These are phyloP conservation scores for Crinitomyces ghanaensis DNA, from an alignment of 805 yeast genomes.

Conservation along the genomic window DNA sequence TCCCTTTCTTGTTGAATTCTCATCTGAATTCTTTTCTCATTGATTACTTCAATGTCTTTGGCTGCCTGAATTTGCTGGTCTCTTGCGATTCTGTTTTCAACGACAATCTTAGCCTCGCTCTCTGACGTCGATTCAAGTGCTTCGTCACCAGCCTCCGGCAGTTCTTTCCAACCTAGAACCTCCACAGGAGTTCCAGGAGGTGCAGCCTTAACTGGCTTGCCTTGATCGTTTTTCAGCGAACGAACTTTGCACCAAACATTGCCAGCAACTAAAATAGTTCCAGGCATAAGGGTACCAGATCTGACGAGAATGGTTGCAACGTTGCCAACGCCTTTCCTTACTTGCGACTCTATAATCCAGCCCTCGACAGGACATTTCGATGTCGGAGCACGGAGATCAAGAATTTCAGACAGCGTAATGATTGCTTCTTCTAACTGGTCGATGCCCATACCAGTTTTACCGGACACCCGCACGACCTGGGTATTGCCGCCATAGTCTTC, in stretches of 20 bases:
- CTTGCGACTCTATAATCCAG: constrained; percentile 77
- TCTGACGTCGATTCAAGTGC: constrained; percentile 69
- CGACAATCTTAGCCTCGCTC: constrained; percentile 61
- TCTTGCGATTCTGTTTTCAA: constrained; percentile 49
- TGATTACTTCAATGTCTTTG: constrained; percentile 56
- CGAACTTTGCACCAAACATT: constrained; percentile 75
- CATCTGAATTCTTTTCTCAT: constrained; percentile 48
- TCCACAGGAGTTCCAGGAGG: constrained; percentile 87
- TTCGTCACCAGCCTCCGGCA: constrained; percentile 86
- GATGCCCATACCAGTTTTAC: constrained; percentile 82
- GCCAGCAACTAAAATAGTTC: constrained; percentile 75
- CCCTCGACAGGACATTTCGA: constrained; percentile 52
- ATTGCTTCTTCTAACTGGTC: constrained; percentile 83
- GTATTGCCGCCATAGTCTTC: constrained; percentile 95
- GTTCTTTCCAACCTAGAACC: constrained; percentile 85
- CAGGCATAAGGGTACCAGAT: constrained; percentile 63
- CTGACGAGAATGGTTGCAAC: constrained; percentile 76
- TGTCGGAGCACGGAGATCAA: constrained; percentile 53
- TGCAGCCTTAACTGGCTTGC: constrained; percentile 51
- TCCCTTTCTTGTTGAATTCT: constrained; percentile 39
- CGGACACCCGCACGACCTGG: constrained; percentile 79
- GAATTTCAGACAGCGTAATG: constrained; percentile 69
- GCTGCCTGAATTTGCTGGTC: constrained; percentile 44
- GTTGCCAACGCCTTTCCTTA: constrained; percentile 72
- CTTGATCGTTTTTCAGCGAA: constrained; percentile 63